Evolutionary conservation across 805 yeast species (phyloP).

Genomic region (Yarrowia osloensis): DNA sequence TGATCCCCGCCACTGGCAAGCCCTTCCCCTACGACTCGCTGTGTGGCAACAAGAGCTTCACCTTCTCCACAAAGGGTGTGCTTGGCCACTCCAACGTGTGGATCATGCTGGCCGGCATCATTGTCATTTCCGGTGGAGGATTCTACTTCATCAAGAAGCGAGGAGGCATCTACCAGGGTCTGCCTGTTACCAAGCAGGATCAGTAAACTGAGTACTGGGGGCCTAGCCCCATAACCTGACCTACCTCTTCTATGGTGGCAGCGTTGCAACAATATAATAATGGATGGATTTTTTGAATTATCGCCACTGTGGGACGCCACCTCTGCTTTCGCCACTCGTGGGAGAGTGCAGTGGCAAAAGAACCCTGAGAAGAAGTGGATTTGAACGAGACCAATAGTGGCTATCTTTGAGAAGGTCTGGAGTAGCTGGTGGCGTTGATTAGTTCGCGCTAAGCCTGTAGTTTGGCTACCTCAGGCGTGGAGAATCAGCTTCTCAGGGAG

Average conservation of each 20-base stretch:
- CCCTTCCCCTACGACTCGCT: constrained; percentile 26
- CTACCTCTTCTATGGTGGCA: too few relatives aligned
- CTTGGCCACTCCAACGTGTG: constrained; percentile 26
- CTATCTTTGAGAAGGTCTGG: neutral
- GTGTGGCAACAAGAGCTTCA: constrained; percentile 25
- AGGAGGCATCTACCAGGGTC: constrained; percentile 2
- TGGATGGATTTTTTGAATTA: neutral
- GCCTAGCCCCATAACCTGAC: neutral
- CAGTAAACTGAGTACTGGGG: neutral
- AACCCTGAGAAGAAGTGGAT: neutral
- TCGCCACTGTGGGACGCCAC: neutral
- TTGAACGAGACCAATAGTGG: neutral
- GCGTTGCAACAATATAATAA: neutral
- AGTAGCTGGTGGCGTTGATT: neutral
- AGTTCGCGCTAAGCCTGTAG: too few relatives aligned
- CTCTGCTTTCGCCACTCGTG: neutral
- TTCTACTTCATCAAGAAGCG: constrained; percentile 9
- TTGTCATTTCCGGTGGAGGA: constrained; percentile 8
- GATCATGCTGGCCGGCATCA: constrained; percentile 12
- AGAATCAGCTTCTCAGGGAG: too few relatives aligned
- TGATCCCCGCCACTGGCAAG: constrained; percentile 29
- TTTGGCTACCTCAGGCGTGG: too few relatives aligned
- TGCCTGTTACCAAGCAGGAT: constrained; percentile 6
- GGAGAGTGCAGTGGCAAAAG: neutral
- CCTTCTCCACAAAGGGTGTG: constrained; percentile 23